These are phyloP conservation scores for Trichophyton equinum DNA, from an alignment of 2,329 filamentous ascomycete genomes.

Conservation along the genomic window DNA sequence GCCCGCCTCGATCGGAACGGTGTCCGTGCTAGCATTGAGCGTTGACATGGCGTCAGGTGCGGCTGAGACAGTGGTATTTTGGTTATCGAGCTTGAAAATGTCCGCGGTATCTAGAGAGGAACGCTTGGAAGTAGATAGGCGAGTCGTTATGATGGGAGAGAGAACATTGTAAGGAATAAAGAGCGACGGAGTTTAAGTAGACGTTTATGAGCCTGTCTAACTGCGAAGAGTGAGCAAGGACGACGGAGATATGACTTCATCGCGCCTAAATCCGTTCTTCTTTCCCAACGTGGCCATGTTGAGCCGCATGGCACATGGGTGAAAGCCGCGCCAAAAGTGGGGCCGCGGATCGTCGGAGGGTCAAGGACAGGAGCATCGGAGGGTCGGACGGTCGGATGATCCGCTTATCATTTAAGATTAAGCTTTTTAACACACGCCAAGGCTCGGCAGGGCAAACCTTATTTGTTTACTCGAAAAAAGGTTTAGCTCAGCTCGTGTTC, in stretches of 20 bases:
- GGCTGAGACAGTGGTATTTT: background rate
- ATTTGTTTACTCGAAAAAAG: background rate
- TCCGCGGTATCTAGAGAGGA: background rate
- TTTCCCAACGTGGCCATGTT: background rate
- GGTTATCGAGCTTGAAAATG: background rate
- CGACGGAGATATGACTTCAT: background rate
- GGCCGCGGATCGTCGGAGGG: background rate
- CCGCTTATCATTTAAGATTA: background rate
- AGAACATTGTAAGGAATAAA: background rate
- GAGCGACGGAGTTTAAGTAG: background rate
- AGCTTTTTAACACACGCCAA: background rate
- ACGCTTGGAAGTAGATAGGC: background rate
- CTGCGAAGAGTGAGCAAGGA: conserved; percentile 15
- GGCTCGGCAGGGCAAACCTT: background rate
- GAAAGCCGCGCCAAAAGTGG: background rate
- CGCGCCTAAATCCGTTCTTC: background rate
- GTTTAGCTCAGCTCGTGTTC: background rate
- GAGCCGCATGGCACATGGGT: background rate
- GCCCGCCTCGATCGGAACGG: background rate
- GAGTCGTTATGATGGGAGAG: conserved; percentile 14
- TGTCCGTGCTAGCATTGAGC: background rate
- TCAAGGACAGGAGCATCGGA: conserved; percentile 19
- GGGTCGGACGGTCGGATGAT: conserved; percentile 21
- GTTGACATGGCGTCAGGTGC: background rate
- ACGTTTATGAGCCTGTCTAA: conserved; percentile 12